phyloP scores from a whole-genome alignment of 2,329 filamentous ascomycete species.

The Alternaria viburni region DNA sequence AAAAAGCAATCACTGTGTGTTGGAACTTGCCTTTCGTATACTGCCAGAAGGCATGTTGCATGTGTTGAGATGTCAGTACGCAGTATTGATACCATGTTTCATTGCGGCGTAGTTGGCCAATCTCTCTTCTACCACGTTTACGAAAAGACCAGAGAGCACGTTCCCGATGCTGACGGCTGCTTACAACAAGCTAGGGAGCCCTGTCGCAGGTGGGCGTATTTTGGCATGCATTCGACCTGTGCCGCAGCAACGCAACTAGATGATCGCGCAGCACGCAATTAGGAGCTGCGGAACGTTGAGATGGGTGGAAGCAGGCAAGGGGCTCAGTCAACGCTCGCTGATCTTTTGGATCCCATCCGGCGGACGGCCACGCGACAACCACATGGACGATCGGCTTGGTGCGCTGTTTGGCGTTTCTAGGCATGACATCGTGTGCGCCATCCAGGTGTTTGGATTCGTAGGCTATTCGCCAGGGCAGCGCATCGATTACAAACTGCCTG shows the following conservation, averaged over 20 bases:
- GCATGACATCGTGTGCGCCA: slow-evolving; percentile 5
- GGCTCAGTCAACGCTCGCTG: neutral
- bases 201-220: slow-evolving; percentile 3
- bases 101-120: slow-evolving; percentile 20
- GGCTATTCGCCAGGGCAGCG: neutral
- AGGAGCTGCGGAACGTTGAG: neutral
- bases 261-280: slow-evolving; percentile 17
- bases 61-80: slow-evolving; percentile 9
- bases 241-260: slow-evolving; percentile 13
- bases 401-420: slow-evolving; percentile 8
- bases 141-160: neutral
- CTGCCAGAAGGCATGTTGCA: neutral
- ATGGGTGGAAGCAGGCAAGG: neutral
- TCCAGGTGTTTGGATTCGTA: slow-evolving; percentile 7
- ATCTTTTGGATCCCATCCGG: slow-evolving; percentile 1
- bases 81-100: slow-evolving; percentile 7
- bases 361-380: slow-evolving; percentile 20
- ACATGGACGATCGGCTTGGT: slow-evolving; percentile 19
- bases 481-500: neutral
- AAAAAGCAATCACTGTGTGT: neutral
- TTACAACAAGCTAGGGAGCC: neutral
- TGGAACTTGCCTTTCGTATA: neutral
- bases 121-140: neutral
- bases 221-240: slow-evolving; percentile 6
- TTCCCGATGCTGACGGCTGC: slow-evolving; percentile 3